Evolutionary conservation across 2,329 filamentous ascomycete genomes (phyloP).

Genomic region (Penicillium sp.): DNA sequence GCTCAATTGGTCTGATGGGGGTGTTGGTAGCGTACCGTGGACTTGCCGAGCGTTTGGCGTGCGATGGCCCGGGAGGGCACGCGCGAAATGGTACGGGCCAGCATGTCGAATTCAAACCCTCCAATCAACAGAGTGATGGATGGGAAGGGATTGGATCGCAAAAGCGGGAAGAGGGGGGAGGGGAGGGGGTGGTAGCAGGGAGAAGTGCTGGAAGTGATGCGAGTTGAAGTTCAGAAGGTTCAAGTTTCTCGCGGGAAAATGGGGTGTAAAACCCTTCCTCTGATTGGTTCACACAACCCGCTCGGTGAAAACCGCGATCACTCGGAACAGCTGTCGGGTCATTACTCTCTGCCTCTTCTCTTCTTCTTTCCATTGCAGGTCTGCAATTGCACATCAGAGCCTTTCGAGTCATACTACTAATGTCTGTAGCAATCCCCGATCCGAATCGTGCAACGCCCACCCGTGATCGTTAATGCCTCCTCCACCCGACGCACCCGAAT

Average conservation of each 20-base stretch:
- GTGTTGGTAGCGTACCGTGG: slow-evolving; percentile 67
- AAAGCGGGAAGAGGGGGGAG: slow-evolving; percentile 32
- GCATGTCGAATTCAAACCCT: slow-evolving; percentile 63
- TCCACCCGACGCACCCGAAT: slow-evolving; percentile 6
- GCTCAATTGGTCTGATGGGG: slow-evolving; percentile 36
- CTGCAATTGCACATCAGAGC: not conserved
- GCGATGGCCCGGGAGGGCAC: slow-evolving; percentile 80
- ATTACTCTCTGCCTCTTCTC: not conserved
- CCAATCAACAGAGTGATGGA: slow-evolving; percentile 30
- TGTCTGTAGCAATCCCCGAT: not conserved
- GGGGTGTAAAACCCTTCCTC: slow-evolving; percentile 34
- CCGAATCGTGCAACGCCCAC: not conserved
- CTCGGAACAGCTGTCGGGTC: slow-evolving; percentile 25
- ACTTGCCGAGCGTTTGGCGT: slow-evolving; percentile 70
- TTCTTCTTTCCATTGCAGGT: not conserved
- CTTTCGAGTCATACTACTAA: not conserved
- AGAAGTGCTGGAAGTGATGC: slow-evolving; percentile 33
- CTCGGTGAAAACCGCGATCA: slow-evolving; percentile 41
- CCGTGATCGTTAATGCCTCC: not conserved
- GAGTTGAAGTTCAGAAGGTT: slow-evolving; percentile 35
- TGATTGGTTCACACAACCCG: slow-evolving; percentile 39
- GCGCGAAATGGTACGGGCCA: slow-evolving; percentile 89
- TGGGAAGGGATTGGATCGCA: slow-evolving; percentile 31
- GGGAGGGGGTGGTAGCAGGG: slow-evolving; percentile 21
- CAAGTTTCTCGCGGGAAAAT: slow-evolving; percentile 39